A percentile compares a stretch with the other conserved stretches of the same genome.
Conservation (phyloP, 441 rosid genomes). For the Gossypium trilobum region DNA sequence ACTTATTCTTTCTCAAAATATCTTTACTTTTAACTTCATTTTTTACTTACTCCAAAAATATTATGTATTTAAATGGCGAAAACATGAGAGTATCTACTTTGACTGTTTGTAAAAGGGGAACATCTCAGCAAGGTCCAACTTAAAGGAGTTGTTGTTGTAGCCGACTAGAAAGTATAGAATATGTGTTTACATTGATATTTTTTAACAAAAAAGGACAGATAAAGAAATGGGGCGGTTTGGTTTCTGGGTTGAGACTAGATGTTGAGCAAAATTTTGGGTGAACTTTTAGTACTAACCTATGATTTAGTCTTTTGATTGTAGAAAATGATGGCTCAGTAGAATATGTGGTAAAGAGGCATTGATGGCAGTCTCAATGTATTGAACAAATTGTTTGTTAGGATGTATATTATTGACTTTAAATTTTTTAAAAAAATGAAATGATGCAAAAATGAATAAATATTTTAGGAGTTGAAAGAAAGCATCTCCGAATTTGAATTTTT, state of each 20-base stretch:
- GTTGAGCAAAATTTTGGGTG: slow-evolving; percentile 24
- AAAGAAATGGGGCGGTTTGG: slow-evolving; percentile 16
- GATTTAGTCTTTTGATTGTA: slow-evolving; percentile 32
- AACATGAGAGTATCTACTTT: slow-evolving; percentile 26
- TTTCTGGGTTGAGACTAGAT: slow-evolving; percentile 23
- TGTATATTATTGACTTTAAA: too few relatives aligned
- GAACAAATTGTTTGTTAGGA: not conserved
- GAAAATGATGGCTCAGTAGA: slow-evolving; percentile 22
- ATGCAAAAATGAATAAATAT: too few relatives aligned
- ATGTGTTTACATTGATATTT: slow-evolving; percentile 20
- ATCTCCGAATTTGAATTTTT: too few relatives aligned
- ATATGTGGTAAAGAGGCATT: slow-evolving; percentile 17
- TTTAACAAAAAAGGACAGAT: slow-evolving; percentile 8
- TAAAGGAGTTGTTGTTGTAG: slow-evolving; percentile 16
- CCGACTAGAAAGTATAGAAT: slow-evolving; percentile 19
- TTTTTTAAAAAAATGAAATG: too few relatives aligned
- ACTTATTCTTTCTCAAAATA: not conserved
- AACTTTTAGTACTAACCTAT: slow-evolving; percentile 27
- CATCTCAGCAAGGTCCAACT: slow-evolving; percentile 38
- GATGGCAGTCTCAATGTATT: slow-evolving; percentile 1
- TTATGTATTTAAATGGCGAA: slow-evolving; percentile 11
- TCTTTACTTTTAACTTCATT: not conserved
- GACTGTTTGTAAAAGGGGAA: slow-evolving; percentile 50
- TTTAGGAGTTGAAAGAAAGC: too few relatives aligned
- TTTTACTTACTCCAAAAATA: not conserved